Percentiles rank a stretch among this genome's conserved stretches.
These are phyloP conservation scores for Fonsecaea pugnacius DNA, from an alignment of 2,329 filamentous ascomycete species.

Conservation along the genomic window DNA sequence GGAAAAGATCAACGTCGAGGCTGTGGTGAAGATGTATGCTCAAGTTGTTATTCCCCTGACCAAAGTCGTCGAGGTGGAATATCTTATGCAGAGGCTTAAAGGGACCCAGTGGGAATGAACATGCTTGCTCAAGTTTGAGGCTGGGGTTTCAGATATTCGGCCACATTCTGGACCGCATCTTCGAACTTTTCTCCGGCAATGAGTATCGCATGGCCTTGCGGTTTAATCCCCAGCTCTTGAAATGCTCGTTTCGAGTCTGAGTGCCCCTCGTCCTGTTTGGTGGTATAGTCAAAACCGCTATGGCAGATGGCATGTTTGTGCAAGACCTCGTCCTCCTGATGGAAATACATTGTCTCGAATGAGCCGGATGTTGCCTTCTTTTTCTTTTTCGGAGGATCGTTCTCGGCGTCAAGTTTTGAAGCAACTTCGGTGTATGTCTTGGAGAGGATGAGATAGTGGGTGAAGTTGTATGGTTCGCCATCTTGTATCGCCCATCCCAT, in stretches of 20 bases:
- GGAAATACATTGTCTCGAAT: constrained; percentile 80
- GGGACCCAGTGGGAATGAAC: constrained; percentile 54
- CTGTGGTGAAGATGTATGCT: constrained; percentile 85
- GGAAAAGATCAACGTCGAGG: constrained; percentile 86
- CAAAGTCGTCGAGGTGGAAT: constrained; percentile 98
- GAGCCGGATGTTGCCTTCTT: constrained; percentile 60
- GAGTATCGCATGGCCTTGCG: constrained; percentile 81
- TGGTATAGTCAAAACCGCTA: constrained; percentile 77
- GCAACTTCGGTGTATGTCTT: constrained; percentile 91
- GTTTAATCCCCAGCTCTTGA: constrained; percentile 86
- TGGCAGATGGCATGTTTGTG: constrained; percentile 73
- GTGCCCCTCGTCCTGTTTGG: constrained; percentile 73
- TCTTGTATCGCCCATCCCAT: constrained; percentile 85
- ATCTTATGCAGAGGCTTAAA: constrained; percentile 87
- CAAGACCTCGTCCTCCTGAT: constrained; percentile 91
- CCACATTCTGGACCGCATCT: constrained; percentile 73
- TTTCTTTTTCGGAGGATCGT: constrained; percentile 66
- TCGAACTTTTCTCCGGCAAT: constrained; percentile 80
- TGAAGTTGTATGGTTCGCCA: constrained; percentile 88
- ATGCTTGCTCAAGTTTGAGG: constrained; percentile 4
- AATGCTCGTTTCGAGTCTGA: constrained; percentile 94
- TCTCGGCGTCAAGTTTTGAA: constrained; percentile 74
- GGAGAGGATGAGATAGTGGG: constrained; percentile 88
- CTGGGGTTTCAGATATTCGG: constrained; percentile 69
- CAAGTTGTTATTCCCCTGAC: constrained; percentile 94